phyloP scores from a whole-genome alignment of 305 asterid species.

The Ajuga reptans region DNA sequence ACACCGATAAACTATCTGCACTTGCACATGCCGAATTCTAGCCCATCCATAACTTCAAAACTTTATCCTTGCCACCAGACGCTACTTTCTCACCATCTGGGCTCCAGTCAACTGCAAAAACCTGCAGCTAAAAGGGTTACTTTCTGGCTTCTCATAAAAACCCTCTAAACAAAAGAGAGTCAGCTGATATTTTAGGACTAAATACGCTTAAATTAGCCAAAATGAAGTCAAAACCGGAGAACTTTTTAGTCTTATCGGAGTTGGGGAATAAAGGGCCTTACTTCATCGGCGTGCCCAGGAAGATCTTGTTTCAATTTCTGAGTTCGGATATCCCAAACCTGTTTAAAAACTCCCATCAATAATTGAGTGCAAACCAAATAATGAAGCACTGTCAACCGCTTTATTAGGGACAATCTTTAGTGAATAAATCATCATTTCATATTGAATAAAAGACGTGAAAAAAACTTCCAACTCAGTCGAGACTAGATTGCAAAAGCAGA shows the following conservation, averaged over 20 bases:
- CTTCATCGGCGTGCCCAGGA: constrained; percentile 99
- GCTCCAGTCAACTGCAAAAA: constrained; percentile 98
- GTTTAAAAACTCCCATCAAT: constrained; percentile 11
- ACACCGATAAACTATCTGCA: too few relatives aligned
- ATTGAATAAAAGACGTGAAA: background rate
- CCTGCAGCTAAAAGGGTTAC: constrained; percentile 33
- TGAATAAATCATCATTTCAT: background rate
- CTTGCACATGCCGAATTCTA: constrained; percentile 16
- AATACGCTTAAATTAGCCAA: background rate
- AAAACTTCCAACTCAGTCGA: background rate
- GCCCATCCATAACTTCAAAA: constrained; percentile 93
- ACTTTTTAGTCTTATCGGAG: background rate
- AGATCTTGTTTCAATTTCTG: constrained; percentile 89
- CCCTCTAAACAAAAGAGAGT: background rate
- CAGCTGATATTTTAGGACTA: too few relatives aligned
- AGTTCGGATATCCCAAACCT: constrained; percentile 92
- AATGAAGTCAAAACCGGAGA: background rate
- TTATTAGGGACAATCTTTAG: background rate
- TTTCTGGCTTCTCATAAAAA: background rate
- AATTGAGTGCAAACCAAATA: background rate
- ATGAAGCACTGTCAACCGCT: background rate
- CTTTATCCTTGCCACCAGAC: constrained; percentile 85
- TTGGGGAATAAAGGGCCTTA: constrained; percentile 23
- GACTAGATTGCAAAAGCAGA: too few relatives aligned
- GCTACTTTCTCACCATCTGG: constrained; percentile 98